A percentile compares a stretch with the other conserved stretches of the same genome.
Evolutionary conservation across 1,284 basidiomycete genomes (phyloP).

Genomic region (Sanguinoderma infundibulare): DNA sequence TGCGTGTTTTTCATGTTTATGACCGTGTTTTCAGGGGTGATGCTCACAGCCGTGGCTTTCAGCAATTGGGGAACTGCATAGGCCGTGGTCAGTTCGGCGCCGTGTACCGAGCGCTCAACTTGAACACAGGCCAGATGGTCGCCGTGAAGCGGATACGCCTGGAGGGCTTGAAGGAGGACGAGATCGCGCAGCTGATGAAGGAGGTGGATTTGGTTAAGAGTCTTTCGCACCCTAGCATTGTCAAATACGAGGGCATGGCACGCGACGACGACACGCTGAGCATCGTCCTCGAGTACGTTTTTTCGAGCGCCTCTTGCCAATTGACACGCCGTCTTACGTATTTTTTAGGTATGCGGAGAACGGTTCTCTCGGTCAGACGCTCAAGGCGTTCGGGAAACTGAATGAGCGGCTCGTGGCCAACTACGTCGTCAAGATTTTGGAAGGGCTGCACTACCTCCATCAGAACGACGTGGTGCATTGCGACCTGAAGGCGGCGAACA

Average conservation of each 20-base stretch:
- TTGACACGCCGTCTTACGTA: slow-evolving; percentile 35
- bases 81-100: slow-evolving; percentile 96
- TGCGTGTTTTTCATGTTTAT: slow-evolving; percentile 48
- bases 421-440: slow-evolving; percentile 93
- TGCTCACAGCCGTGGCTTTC: slow-evolving; percentile 6
- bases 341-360: slow-evolving; percentile 85
- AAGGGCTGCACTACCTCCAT: slow-evolving; percentile 91
- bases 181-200: slow-evolving; percentile 85
- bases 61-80: slow-evolving; percentile 97
- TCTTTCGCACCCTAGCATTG: slow-evolving; percentile 89
- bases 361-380: slow-evolving; percentile 88
- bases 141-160: slow-evolving; percentile 92
- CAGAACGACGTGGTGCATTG: slow-evolving; percentile 83
- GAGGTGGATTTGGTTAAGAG: slow-evolving; percentile 92
- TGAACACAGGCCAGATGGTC: slow-evolving; percentile 92
- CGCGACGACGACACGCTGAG: slow-evolving; percentile 85
- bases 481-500: slow-evolving; percentile 98
- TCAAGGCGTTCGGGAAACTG: slow-evolving; percentile 90
- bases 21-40: neutral
- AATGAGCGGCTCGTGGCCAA: slow-evolving; percentile 89
- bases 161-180: slow-evolving; percentile 85
- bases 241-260: slow-evolving; percentile 96
- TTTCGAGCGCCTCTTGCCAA: slow-evolving; percentile 2
- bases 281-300: slow-evolving; percentile 88
- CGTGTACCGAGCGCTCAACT: slow-evolving; percentile 91